Evolutionary conservation across 2,329 filamentous ascomycete species (phyloP).

Genomic region (Clonostachys byssicola): DNA sequence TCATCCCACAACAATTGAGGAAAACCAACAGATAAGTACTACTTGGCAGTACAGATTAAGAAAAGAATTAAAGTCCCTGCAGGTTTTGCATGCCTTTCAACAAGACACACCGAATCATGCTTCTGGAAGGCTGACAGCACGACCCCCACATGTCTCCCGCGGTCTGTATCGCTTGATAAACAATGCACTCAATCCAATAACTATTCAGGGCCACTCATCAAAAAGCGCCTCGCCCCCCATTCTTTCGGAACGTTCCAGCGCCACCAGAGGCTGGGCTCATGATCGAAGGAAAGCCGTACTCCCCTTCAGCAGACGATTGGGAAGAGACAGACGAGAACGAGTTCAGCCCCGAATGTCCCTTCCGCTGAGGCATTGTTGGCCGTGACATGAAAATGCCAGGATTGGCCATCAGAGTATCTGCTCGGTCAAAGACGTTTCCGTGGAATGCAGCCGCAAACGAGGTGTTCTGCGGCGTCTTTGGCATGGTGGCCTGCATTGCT

Average conservation of each 20-base stretch:
- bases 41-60: no score
- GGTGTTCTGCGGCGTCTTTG: slow-evolving; percentile 51
- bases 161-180: no score
- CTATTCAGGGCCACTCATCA: no score
- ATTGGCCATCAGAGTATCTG: slow-evolving; percentile 52
- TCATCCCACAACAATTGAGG: no score
- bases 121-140: no score
- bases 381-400: slow-evolving; percentile 55
- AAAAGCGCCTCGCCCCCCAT: neutral
- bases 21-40: no score
- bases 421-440: slow-evolving; percentile 57
- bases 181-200: no score
- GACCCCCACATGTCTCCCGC: no score
- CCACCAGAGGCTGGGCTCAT: neutral
- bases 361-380: slow-evolving; percentile 35
- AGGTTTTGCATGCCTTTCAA: no score
- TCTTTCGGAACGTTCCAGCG: neutral
- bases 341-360: slow-evolving; percentile 30
- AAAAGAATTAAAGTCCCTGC: no score
- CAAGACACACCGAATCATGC: no score
- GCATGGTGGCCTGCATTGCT: slow-evolving; percentile 84
- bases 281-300: neutral
- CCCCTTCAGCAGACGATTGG: slow-evolving; percentile 1
- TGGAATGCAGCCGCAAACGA: slow-evolving; percentile 51
- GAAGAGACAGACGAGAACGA: slow-evolving; percentile 28